Evolutionary conservation across 2,329 filamentous ascomycete species (phyloP).

Genomic region (Trichoderma atroviride): DNA sequence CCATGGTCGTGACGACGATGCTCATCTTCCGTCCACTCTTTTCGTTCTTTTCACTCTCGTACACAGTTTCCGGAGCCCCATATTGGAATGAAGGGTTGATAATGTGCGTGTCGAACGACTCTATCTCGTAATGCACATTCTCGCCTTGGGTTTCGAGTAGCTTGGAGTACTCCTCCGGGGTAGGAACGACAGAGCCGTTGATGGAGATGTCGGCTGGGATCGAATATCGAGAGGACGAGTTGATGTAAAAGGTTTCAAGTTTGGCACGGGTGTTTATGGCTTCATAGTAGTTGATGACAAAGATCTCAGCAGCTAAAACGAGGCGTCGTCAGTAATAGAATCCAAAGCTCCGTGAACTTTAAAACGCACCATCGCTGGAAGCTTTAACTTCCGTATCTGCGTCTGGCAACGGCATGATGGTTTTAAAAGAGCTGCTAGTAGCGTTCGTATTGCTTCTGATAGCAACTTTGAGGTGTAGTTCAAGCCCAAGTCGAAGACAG

Average conservation of each 20-base stretch:
- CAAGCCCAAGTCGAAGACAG: background rate
- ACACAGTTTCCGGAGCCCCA: slow-evolving; percentile 54
- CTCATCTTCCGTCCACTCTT: slow-evolving; percentile 63
- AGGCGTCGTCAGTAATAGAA: slow-evolving; percentile 5
- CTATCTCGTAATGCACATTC: slow-evolving; percentile 68
- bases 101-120: slow-evolving; percentile 76
- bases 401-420: slow-evolving; percentile 42
- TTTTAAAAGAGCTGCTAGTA: background rate
- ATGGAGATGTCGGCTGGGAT: slow-evolving; percentile 72
- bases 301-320: slow-evolving; percentile 66
- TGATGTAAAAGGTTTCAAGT: slow-evolving; percentile 72
- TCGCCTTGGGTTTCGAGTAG: slow-evolving; percentile 67
- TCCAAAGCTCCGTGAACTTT: too few relatives aligned
- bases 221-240: slow-evolving; percentile 55
- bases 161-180: slow-evolving; percentile 66
- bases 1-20: slow-evolving; percentile 73
- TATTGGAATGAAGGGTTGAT: slow-evolving; percentile 68
- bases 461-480: background rate
- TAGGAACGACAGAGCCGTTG: slow-evolving; percentile 71
- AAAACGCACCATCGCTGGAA: slow-evolving; percentile 49
- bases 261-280: slow-evolving; percentile 66
- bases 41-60: slow-evolving; percentile 47
- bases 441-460: background rate
- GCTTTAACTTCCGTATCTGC: slow-evolving; percentile 49
- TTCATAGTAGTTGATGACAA: slow-evolving; percentile 74